Evolutionary conservation across 768 basidiomycete genomes (phyloP).

Genomic region (Leccinum imitatum): DNA sequence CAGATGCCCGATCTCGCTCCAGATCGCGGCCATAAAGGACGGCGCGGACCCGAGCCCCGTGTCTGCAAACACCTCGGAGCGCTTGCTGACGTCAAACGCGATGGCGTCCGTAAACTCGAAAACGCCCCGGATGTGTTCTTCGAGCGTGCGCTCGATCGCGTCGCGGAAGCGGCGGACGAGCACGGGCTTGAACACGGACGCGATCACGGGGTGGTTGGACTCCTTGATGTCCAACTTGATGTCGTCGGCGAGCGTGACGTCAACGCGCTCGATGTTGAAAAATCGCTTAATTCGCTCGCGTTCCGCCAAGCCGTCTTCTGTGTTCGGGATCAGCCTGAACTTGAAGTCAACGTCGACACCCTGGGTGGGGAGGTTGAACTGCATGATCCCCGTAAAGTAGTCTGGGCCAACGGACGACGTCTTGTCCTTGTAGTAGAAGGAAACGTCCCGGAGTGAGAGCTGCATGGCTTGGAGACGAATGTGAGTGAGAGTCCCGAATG

Average conservation of each 20-base stretch:
- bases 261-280: conserved; percentile 56
- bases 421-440: conserved; percentile 75
- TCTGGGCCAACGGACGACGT: conserved; percentile 49
- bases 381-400: conserved; percentile 62
- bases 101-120: conserved; percentile 57
- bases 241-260: conserved; percentile 56
- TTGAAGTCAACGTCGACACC: conserved; percentile 71
- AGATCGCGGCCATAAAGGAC: conserved; percentile 56
- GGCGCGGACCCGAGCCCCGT: conserved; percentile 52
- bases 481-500: conserved; percentile 64
- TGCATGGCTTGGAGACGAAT: conserved; percentile 66
- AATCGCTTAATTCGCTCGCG: conserved; percentile 49
- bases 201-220: conserved; percentile 61
- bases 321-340: conserved; percentile 59
- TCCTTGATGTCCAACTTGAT: conserved; percentile 54
- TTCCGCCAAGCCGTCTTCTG: conserved; percentile 39
- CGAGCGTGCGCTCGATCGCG: conserved; percentile 59
- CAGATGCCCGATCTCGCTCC: conserved; percentile 69
- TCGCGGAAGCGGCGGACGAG: conserved; percentile 55
- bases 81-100: conserved; percentile 56
- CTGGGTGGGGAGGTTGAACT: conserved; percentile 59
- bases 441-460: conserved; percentile 60
- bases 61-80: conserved; percentile 65
- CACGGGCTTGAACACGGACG: conserved; percentile 63
- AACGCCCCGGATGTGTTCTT: conserved; percentile 49